Base-by-base conservation (phyloP, 2,329 filamentous ascomycete genomes). In the Colletotrichum simmondsii region DNA sequence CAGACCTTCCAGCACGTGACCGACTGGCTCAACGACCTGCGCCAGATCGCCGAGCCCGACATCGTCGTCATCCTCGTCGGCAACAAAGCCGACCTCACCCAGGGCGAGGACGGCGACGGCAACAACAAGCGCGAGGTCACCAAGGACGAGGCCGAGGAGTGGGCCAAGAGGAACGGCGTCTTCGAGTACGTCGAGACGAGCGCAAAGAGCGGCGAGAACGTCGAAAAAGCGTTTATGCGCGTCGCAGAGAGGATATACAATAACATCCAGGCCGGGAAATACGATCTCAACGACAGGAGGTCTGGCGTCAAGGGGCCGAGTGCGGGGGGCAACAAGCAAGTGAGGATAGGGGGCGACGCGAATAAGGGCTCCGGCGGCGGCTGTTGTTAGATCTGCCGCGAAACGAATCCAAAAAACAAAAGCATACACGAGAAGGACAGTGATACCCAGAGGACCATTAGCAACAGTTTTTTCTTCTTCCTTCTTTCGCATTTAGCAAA, bases 161-260 rank as follows among this genome's bases (percentile, higher is more conserved):
- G 97, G 97, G 97, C 95, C 74, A 88, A 88, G 73, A 85, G 88
- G 76, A 98, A 98, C 82, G 94, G 94, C 71, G 92, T 98, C 30
- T 90, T 98, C 80, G 92, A 95, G 80, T 98, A 98, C 81, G 95
- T 98, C 75, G 97, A 99, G 86, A 99, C 97, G 52, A 95, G 93
- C 76, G 97, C 97, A 62, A 99, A 98, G 87, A 97, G 93, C 74
- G 97, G 97, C 65, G 95, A 97, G 80, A 95, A 95, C 63, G 97
- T 99, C 46, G 97, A 99, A 82, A 90, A 92, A 77, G 97, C 97
- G 2, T 99, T 99, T 79, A 89, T 97, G 80, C 92, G 97, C 79
- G 95, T 98, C 16, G 95, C 97, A 24, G 95, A 98, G 86, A 89
- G 95, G 82, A 98, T 99, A 85, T 97, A 97, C 81, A 92, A 96